Evolutionary conservation across 805 yeast species (phyloP).

Genomic region (Yarrowia bubula): DNA sequence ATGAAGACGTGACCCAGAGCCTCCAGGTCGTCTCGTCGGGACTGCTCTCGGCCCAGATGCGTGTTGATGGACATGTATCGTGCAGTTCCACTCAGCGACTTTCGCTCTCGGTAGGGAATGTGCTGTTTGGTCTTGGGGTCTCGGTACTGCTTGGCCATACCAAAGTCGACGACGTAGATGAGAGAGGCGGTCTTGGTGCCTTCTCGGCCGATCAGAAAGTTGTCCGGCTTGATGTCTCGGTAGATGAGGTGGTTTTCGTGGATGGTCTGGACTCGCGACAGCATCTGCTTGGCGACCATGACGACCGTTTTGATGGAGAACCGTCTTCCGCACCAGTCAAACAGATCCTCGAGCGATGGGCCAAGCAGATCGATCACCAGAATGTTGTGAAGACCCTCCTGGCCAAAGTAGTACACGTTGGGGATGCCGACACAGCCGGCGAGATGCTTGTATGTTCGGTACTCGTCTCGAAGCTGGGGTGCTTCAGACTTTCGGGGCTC

Average conservation of each 20-base stretch:
- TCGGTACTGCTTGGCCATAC: slow-evolving; percentile 97
- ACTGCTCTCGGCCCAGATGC: slow-evolving; percentile 94
- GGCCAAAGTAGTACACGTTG: slow-evolving; percentile 96
- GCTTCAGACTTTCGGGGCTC: slow-evolving; percentile 95
- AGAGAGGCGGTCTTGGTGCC: slow-evolving; percentile 78
- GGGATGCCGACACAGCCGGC: slow-evolving; percentile 86
- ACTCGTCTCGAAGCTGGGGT: slow-evolving; percentile 95
- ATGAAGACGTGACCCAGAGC: slow-evolving; percentile 91
- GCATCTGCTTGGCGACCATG: slow-evolving; percentile 94
- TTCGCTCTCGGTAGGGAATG: slow-evolving; percentile 94
- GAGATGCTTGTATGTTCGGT: slow-evolving; percentile 86
- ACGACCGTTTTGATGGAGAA: slow-evolving; percentile 86
- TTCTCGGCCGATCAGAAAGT: slow-evolving; percentile 89
- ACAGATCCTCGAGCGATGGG: slow-evolving; percentile 91
- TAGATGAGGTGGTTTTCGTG: slow-evolving; percentile 90
- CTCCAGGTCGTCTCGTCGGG: slow-evolving; percentile 94
- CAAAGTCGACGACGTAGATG: slow-evolving; percentile 91
- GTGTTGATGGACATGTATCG: slow-evolving; percentile 95
- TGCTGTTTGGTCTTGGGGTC: slow-evolving; percentile 95
- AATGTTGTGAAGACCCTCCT: slow-evolving; percentile 95
- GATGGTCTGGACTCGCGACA: slow-evolving; percentile 75
- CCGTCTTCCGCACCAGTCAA: slow-evolving; percentile 97
- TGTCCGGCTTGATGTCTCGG: slow-evolving; percentile 97
- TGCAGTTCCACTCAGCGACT: slow-evolving; percentile 96
- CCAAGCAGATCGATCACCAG: slow-evolving; percentile 92